Base-by-base conservation (phyloP, 1,284 basidiomycete genomes). In the Grifola frondosa region DNA sequence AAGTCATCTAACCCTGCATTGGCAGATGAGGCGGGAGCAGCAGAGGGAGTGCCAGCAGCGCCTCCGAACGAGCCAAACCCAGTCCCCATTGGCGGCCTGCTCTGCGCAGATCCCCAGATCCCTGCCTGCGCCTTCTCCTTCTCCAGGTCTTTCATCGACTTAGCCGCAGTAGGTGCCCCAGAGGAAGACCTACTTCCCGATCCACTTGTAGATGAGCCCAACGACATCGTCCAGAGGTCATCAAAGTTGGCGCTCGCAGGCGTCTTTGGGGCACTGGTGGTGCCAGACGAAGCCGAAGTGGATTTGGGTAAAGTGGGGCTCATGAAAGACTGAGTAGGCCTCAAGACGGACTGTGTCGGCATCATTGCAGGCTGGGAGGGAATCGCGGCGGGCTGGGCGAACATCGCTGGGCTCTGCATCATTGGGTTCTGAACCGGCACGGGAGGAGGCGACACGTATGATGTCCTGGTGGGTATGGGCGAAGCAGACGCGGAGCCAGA, bases 191-290 rank as follows among this genome's bases (percentile, higher is more conserved):
- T n/a, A n/a, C n/a, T n/a, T n/a, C n/a, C n/a, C n/a, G n/a, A n/a
- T n/a, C n/a, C n/a, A n/a, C n/a, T n/a, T n/a, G n/a, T n/a, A n/a
- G n/a, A n/a, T 9, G 69, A 61, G 24, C 87, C 86, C 16, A 96
- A 76, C 1, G 89, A 91, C 70, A 93, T 77, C 15, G 80, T 80
- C 90, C 91, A 97, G 47, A 97, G 67, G 62, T 97, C 94, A 55
- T 96, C 95, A 59, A 97, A 97, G 57, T 73, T 75, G 55, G 73
- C 61, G 56, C 60, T 56, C 50, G 71, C 52, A 37, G 62, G 46
- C 31, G 56, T 61, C 39, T 49, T 61, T 39, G 62, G 54, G 6
- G 65, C 41, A 7, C 55, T 40, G 8, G 52, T 44, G 6, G 56
- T 29, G 2, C 62, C 44, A 8, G 61, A 51, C 1, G 60, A 51